phyloP scores from a whole-genome alignment of 495 filamentous ascomycete genomes.

The Thermochaetoides thermophila region DNA sequence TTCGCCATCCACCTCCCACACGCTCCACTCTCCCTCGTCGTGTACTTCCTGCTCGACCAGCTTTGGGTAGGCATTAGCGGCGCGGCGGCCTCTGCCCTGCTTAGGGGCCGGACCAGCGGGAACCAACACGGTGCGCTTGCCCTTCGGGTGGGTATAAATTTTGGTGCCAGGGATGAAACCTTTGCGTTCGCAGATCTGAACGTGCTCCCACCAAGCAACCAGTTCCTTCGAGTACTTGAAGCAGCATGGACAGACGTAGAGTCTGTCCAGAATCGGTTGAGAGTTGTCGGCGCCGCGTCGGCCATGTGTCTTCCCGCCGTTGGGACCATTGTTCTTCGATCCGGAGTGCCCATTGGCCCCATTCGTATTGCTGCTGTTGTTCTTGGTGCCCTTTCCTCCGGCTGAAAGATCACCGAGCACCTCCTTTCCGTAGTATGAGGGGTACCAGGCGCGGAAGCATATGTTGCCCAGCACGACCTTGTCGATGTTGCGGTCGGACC shows the following conservation, averaged over 20 bases:
- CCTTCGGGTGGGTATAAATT: conserved; percentile 36
- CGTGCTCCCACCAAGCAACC: conserved; percentile 36
- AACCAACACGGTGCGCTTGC: conserved; percentile 18
- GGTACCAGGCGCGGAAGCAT: conserved; percentile 64
- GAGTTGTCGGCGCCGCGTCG: conserved; percentile 16
- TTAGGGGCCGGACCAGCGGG: conserved; percentile 21
- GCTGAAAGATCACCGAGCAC: conserved; percentile 34
- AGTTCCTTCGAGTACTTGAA: conserved; percentile 80
- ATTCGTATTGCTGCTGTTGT: not conserved
- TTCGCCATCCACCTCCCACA: conserved; percentile 90
- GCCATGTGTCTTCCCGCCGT: not conserved
- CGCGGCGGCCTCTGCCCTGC: conserved; percentile 26
- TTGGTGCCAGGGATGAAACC: conserved; percentile 27
- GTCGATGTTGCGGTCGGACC: conserved; percentile 48
- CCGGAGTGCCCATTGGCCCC: not conserved
- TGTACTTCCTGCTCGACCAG: conserved; percentile 44
- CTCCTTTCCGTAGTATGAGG: conserved; percentile 63
- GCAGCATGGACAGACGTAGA: conserved; percentile 86
- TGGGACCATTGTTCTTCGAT: not conserved
- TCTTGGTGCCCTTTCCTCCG: conserved; percentile 12
- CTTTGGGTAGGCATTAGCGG: conserved; percentile 26
- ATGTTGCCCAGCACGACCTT: conserved; percentile 62
- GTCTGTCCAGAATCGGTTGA: conserved; percentile 33
- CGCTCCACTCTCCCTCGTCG: conserved; percentile 38
- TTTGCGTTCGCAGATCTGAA: conserved; percentile 25